Conservation (phyloP, 164 flowering plant species). For the Pachysandra terminalis region DNA sequence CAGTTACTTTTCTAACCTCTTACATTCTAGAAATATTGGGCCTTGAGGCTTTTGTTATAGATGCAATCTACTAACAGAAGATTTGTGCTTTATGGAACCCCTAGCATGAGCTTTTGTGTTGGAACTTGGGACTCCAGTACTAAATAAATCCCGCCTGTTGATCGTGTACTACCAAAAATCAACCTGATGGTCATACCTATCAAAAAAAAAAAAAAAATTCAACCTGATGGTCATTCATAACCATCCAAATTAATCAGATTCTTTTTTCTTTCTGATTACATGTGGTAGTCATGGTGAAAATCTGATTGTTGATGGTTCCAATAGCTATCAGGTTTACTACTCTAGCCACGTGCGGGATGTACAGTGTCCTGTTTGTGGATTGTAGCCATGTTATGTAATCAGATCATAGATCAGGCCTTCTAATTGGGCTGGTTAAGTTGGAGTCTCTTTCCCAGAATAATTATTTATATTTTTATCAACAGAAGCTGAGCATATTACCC, state of each 20-base stretch:
- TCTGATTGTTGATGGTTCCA: neutral
- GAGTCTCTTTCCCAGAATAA: neutral
- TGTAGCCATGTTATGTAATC: neutral
- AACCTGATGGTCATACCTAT: no score
- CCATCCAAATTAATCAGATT: neutral
- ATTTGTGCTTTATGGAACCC: neutral
- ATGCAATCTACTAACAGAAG: neutral
- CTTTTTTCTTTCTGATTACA: neutral
- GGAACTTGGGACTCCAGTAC: neutral
- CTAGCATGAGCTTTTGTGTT: no score
- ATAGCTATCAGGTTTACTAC: no score
- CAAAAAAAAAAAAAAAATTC: no score
- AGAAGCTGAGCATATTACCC: conserved; percentile 98
- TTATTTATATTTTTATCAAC: conserved; percentile 22
- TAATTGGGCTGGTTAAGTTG: neutral
- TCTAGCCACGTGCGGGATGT: neutral
- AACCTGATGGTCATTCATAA: neutral
- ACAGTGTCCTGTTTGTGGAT: neutral
- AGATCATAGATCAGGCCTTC: neutral
- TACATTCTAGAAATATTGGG: no score
- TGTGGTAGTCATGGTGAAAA: neutral
- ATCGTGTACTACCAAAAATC: neutral
- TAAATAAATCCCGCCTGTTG: neutral
- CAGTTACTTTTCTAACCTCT: no score
- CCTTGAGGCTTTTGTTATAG: no score